Evolutionary conservation across 2,329 filamentous ascomycete species (phyloP).

Genomic region (Ophioceras dolichostomum): DNA sequence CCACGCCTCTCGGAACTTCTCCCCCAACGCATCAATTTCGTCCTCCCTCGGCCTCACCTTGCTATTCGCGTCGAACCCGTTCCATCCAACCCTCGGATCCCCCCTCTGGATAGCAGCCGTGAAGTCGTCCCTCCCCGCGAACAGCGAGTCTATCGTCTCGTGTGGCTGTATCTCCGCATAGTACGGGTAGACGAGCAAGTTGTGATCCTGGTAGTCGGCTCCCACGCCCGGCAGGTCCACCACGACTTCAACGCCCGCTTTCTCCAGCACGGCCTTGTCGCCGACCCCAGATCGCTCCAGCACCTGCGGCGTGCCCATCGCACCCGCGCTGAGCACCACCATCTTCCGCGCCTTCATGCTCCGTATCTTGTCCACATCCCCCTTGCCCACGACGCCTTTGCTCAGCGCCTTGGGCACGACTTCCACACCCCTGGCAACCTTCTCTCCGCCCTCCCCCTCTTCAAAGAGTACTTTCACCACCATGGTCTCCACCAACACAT

Average conservation of each 20-base stretch:
- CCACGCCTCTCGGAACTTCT: slow-evolving; percentile 36
- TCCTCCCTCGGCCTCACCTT: slow-evolving; percentile 41
- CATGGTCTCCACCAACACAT: slow-evolving; percentile 18
- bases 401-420: slow-evolving; percentile 24
- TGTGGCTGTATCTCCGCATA: slow-evolving; percentile 27
- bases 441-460: slow-evolving; percentile 17
- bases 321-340: slow-evolving; percentile 35
- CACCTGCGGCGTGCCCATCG: slow-evolving; percentile 38
- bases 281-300: slow-evolving; percentile 53
- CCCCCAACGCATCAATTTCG: slow-evolving; percentile 36
- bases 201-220: slow-evolving; percentile 39
- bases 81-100: slow-evolving; percentile 35
- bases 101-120: slow-evolving; percentile 11
- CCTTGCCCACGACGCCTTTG: neutral
- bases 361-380: too few relatives aligned
- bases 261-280: slow-evolving; percentile 27
- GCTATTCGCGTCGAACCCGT: slow-evolving; percentile 35
- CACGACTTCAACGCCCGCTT: slow-evolving; percentile 31
- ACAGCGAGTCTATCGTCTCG: slow-evolving; percentile 27
- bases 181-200: slow-evolving; percentile 38
- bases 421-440: slow-evolving; percentile 41
- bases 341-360: slow-evolving; percentile 20
- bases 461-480: slow-evolving; percentile 39
- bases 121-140: slow-evolving; percentile 9
- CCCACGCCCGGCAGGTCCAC: slow-evolving; percentile 40